Base-by-base conservation (phyloP, 495 filamentous ascomycete species). In the Aspergillus sclerotiicarbonarius region DNA sequence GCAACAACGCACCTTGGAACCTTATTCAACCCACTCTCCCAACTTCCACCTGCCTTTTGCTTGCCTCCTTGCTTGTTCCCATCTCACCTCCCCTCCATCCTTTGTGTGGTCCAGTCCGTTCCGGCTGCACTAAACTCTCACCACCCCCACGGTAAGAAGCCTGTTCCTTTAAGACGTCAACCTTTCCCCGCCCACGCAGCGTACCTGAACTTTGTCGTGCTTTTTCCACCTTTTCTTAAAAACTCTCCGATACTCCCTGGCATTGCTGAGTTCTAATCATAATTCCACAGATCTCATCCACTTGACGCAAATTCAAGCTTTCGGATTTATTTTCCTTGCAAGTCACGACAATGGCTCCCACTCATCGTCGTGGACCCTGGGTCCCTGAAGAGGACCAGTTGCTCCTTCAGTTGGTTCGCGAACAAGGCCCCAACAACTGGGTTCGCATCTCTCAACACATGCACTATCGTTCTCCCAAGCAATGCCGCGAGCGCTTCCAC, bases 401-500 rank as follows among this genome's bases (percentile, higher is more conserved):
- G 53, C 83, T 98, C 8, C 73, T 90, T 39, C 75, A 82, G 52
- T 81, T 96, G 25, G 91, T 96, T 49, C 80, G 86, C 29, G 78
- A 79, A 56, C 86, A 90, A 71, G 92, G 91, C 46, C 83, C 90
- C 18, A 81, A 89, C 67, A 95, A 96, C 80, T 98, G 94, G 94
- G 92, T 96, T 9, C 82, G 87, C 61, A 95, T 98, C 67, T 86
- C 92, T 13, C 78, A 86, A 39, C 78, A 84, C 49, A 87, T 97
- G 68, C 79, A 82, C 57, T 84, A 88, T 29, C 85, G 94, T 53
- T 90, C 90, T 25, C 87, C 94, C 45, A 98, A 98, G 76, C 94
- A 98, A 77, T 98, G 94, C 67, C 85, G 94, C 31, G 94, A 98
- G 74, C 82, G 94, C 20, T 98, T 89, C 69, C 91, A 96, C 64